A percentile compares a stretch with the other conserved stretches of the same genome.
Conservation (phyloP, 1,139 yeast species). For the Martiniozyma asiatica region DNA sequence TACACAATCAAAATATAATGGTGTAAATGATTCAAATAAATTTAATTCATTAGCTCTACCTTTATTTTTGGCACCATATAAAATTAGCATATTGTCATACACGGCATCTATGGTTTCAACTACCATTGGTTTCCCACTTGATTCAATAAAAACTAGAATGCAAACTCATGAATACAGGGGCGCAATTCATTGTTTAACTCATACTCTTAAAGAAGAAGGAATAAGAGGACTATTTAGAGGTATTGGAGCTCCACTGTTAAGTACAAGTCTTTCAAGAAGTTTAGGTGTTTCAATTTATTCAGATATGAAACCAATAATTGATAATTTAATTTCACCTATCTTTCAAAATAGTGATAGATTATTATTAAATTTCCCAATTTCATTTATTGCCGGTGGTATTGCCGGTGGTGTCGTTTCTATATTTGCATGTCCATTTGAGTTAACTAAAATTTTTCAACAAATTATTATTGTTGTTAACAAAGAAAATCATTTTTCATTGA, state of each 20-base stretch:
- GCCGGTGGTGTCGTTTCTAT: conserved; percentile 58
- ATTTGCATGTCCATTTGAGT: conserved; percentile 78
- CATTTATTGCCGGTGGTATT: conserved; percentile 50
- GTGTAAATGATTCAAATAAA: no score
- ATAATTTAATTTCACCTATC: not conserved
- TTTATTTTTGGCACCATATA: conserved; percentile 36
- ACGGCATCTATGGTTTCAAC: conserved; percentile 58
- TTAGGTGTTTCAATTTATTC: conserved; percentile 59
- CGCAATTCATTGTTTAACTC: conserved; percentile 45
- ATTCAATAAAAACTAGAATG: conserved; percentile 74
- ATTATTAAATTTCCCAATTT: conserved; percentile 48
- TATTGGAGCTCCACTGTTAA: conserved; percentile 55
- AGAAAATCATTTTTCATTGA: conserved; percentile 15
- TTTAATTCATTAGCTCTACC: no score
- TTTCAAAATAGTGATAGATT: conserved; percentile 5
- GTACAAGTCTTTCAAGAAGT: conserved; percentile 56
- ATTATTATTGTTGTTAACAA: conserved; percentile 36
- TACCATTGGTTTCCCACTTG: conserved; percentile 71
- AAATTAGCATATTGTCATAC: conserved; percentile 49
- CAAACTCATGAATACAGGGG: conserved; percentile 62
- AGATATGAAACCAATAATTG: conserved; percentile 36
- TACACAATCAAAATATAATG: no score
- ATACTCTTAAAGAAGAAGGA: conserved; percentile 55
- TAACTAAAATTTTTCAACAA: conserved; percentile 73
- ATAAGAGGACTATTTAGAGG: conserved; percentile 66